Evolutionary conservation across 1,284 basidiomycete genomes (phyloP).

Genomic region (Cryptococcus depauperatus): DNA sequence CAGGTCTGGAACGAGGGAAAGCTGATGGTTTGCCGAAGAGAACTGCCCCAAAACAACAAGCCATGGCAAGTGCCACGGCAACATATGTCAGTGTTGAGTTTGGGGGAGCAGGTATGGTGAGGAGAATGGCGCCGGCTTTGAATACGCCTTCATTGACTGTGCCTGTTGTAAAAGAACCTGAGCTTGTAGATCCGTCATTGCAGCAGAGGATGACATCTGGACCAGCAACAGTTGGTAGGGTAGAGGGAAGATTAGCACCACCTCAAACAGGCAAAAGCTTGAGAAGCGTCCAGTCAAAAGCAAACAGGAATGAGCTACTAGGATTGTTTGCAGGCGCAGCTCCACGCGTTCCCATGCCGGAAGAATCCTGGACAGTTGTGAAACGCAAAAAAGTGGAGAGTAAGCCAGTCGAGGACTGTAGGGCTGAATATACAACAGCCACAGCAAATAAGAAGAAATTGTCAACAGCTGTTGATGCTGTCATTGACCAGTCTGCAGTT

Average conservation of each 20-base stretch:
- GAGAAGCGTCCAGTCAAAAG: slow-evolving; percentile 24
- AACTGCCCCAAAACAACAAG: slow-evolving; percentile 63
- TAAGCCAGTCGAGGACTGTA: slow-evolving; percentile 27
- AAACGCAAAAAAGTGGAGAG: slow-evolving; percentile 9
- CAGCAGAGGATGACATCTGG: background rate
- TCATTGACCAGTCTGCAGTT: slow-evolving; percentile 55
- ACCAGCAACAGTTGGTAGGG: background rate
- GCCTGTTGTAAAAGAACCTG: slow-evolving; percentile 49
- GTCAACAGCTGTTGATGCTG: slow-evolving; percentile 65
- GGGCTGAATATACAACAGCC: slow-evolving; percentile 30
- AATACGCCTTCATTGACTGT: slow-evolving; percentile 14
- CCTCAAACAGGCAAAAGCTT: slow-evolving; percentile 14
- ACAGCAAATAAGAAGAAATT: slow-evolving; percentile 38
- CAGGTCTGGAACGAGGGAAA: slow-evolving; percentile 14
- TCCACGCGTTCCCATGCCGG: slow-evolving; percentile 45
- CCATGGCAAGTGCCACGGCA: slow-evolving; percentile 71
- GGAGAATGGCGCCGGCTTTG: slow-evolving; percentile 57
- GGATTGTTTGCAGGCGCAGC: slow-evolving; percentile 77
- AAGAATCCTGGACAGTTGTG: slow-evolving; percentile 47
- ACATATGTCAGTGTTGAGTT: slow-evolving; percentile 92
- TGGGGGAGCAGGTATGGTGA: slow-evolving; percentile 59
- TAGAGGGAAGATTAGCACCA: slow-evolving; percentile 10
- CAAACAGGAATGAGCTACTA: slow-evolving; percentile 42
- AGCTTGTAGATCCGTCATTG: slow-evolving; percentile 5
- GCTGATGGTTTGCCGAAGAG: slow-evolving; percentile 32